Evolutionary conservation across 768 basidiomycete genomes (phyloP).

Genomic region (Boletales sp.): DNA sequence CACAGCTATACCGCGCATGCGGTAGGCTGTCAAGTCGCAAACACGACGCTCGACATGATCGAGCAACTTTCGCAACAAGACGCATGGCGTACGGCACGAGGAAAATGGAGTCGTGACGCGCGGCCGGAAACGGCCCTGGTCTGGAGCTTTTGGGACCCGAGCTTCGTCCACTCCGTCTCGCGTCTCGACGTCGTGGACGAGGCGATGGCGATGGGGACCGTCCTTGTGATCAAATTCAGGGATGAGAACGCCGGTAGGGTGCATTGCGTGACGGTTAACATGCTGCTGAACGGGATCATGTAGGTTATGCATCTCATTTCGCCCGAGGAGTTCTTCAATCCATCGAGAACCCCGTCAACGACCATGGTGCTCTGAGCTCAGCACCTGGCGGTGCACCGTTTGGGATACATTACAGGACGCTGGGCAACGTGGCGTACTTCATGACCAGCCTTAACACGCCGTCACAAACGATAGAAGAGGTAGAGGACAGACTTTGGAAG

Average conservation of each 20-base stretch:
- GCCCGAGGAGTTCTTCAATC: slow-evolving; percentile 59
- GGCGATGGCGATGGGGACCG: slow-evolving; percentile 84
- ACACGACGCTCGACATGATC: slow-evolving; percentile 67
- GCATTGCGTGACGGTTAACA: no score
- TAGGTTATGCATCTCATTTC: slow-evolving; percentile 59
- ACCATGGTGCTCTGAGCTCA: slow-evolving; percentile 30
- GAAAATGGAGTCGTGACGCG: slow-evolving; percentile 46
- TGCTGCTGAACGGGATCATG: not conserved
- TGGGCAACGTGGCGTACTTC: slow-evolving; percentile 91
- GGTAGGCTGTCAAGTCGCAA: slow-evolving; percentile 89
- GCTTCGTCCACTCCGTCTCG: slow-evolving; percentile 66
- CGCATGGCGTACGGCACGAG: slow-evolving; percentile 57
- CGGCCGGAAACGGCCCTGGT: slow-evolving; percentile 28
- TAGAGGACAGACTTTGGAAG: slow-evolving; percentile 62
- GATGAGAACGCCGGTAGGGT: slow-evolving; percentile 51
- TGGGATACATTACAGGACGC: slow-evolving; percentile 79
- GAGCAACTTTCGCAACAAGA: slow-evolving; percentile 45
- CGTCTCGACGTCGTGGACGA: slow-evolving; percentile 53
- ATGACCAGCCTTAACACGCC: slow-evolving; percentile 84
- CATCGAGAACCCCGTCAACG: slow-evolving; percentile 37
- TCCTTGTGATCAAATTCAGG: slow-evolving; percentile 73
- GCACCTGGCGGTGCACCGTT: slow-evolving; percentile 56
- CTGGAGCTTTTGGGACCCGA: slow-evolving; percentile 89
- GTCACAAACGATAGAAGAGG: slow-evolving; percentile 45
- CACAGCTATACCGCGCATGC: slow-evolving; percentile 96